Evolutionary conservation across 371 early-diverging fungal genomes (phyloP), one percentile per base, ranked within the genome.

Genomic region (Mortierella sp.): DNA sequence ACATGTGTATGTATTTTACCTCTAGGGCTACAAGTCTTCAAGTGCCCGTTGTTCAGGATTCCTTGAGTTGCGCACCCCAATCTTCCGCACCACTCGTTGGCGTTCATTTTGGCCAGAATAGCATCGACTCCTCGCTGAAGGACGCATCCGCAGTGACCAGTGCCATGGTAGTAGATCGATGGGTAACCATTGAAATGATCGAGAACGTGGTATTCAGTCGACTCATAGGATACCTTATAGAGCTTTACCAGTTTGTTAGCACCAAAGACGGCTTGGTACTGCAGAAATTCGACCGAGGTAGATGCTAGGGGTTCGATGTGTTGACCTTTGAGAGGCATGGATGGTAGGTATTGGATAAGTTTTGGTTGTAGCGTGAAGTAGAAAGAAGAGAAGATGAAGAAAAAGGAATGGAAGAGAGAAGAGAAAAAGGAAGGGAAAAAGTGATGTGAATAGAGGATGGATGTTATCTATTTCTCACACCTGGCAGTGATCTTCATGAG

Each of bases 121-220:
- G 1, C 31, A 3, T 58, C 34, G 2, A 5, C 24, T n/a, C 16
- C 9, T 13, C 76, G 70, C 0, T 21, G 42, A 14, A 5, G 28
- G 3, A 72, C n/a, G n/a, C 77, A 77, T 2, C 72, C 72, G 21
- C 77, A 77, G 21, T 77, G 77, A 6, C 68, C 68, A 8, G 79
- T 79, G 2, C 79, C 79, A 16, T 79, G 75, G 60, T 26, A 79
- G 26, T 4, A 79, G 26, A 47, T 19, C 1, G 44, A 24, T 0
- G 24, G n/a, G 16, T 34, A 45, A 50, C 38, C 48, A 7, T 34
- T 28, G 26, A 21, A 28, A 0, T 2, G 0, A 2, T 26, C 31
- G 44, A 38, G 13, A 10, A 34, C 45, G 14, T 26, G 7, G 6
- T 44, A 48, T 1, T 7, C 19, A 11, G 2, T 28, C 26, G 28